Evolutionary conservation across 352 stramenopile species (phyloP).

Genomic region (Phytophthora macrochlamydospora): DNA sequence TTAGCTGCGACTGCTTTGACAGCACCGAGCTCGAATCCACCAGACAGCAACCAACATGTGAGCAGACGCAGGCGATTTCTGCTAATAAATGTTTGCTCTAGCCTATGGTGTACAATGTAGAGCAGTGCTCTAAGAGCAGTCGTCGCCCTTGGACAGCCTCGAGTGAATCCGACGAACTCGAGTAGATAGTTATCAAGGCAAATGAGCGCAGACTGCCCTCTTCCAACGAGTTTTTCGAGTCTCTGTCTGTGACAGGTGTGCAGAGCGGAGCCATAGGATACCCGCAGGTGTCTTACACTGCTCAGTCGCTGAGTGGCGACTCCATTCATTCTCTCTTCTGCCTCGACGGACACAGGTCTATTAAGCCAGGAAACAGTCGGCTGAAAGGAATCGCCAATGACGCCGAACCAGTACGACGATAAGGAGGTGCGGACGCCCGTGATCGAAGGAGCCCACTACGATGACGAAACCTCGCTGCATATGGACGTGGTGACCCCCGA

Average conservation of each 20-base stretch:
- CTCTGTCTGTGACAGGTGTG: constrained; percentile 6
- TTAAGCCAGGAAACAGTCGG: constrained; percentile 9
- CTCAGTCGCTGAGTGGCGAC: not conserved
- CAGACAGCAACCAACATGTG: not conserved
- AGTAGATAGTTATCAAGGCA: no score
- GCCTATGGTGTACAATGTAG: not conserved
- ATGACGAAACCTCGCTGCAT: not conserved
- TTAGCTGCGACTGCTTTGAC: not conserved
- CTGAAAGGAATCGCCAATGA: constrained; percentile 11
- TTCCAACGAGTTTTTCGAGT: not conserved
- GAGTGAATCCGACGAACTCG: not conserved
- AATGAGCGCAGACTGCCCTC: not conserved
- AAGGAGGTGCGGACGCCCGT: no score
- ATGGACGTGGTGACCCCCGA: constrained; percentile 17
- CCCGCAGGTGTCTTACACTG: not conserved
- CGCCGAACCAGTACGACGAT: constrained; percentile 26
- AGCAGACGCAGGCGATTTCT: not conserved
- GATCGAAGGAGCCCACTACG: constrained; percentile 11
- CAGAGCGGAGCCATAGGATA: constrained; percentile 3
- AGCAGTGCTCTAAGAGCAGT: no score
- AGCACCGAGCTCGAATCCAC: not conserved
- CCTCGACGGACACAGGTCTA: not conserved
- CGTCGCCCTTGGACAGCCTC: not conserved
- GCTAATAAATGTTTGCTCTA: not conserved
- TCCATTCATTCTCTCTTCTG: not conserved